These are phyloP conservation scores for Mycocentrospora acerina DNA, from an alignment of 2,329 filamentous ascomycete species.

Conservation along the genomic window DNA sequence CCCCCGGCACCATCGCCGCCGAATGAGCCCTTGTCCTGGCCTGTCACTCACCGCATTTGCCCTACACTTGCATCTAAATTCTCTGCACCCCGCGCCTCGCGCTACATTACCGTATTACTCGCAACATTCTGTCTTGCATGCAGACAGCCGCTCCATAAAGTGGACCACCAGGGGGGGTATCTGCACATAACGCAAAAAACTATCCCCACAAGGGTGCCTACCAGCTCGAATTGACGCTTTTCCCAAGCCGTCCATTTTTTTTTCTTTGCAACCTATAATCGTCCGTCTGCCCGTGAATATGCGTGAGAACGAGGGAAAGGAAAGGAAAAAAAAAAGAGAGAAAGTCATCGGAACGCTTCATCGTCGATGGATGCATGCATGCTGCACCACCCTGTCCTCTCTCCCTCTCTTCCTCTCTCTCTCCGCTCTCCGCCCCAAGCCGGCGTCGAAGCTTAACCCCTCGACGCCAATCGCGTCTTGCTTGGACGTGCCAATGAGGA, in stretches of 20 bases:
- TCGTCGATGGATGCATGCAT: no score
- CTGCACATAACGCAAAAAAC: no score
- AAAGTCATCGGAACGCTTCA: no score
- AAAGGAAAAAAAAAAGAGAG: no score
- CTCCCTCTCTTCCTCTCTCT: slow-evolving; percentile 19
- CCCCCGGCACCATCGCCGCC: not conserved
- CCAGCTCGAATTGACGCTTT: no score
- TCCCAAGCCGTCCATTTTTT: no score
- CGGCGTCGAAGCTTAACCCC: slow-evolving; percentile 31
- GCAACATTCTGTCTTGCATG: slow-evolving; percentile 1
- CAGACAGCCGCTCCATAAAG: not conserved
- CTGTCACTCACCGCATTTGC: slow-evolving; percentile 10
- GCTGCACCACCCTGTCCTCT: slow-evolving; percentile 6
- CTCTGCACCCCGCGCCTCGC: slow-evolving; percentile 15
- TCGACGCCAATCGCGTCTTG: slow-evolving; percentile 25
- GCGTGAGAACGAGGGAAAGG: no score
- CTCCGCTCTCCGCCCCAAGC: slow-evolving; percentile 18
- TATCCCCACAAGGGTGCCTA: no score
- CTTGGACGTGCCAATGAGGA: slow-evolving; percentile 22
- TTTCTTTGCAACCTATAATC: no score
- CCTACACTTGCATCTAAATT: slow-evolving; percentile 15
- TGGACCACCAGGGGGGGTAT: no score
- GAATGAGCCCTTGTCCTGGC: not conserved
- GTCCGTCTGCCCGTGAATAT: no score
- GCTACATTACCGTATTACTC: slow-evolving; percentile 19